Evolutionary conservation across 2,329 filamentous ascomycete species (phyloP).

Genomic region (Botrytis fabae): DNA sequence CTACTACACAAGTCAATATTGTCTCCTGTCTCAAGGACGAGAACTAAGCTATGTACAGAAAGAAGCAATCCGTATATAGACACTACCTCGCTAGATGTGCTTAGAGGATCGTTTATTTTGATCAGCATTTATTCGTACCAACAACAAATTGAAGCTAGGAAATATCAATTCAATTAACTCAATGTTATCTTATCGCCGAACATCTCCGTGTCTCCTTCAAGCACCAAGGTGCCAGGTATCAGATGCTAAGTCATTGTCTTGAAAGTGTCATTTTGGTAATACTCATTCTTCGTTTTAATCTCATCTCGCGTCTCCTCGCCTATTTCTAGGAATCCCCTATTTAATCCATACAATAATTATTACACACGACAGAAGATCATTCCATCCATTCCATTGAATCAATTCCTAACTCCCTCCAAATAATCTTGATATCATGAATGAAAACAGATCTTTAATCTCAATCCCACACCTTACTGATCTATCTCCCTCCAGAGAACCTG

Average conservation of each 20-base stretch:
- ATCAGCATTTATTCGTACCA: background rate
- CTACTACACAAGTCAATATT: background rate
- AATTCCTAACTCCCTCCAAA: constrained; percentile 13
- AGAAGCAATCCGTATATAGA: background rate
- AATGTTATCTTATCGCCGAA: background rate
- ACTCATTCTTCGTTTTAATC: background rate
- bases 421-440: constrained; percentile 19
- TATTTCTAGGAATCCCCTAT: background rate
- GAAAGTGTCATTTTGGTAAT: too few relatives aligned
- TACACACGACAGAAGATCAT: background rate
- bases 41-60: background rate
- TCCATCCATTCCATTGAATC: background rate
- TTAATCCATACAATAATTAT: constrained; percentile 11
- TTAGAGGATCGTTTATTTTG: background rate
- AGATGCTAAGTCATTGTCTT: background rate
- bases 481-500: background rate
- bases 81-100: background rate
- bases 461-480: background rate
- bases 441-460: background rate
- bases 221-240: background rate
- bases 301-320: constrained; percentile 1
- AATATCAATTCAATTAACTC: background rate
- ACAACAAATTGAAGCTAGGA: background rate
- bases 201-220: background rate
- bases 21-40: background rate